phyloP scores from a whole-genome alignment of 805 yeast species.

The Yamadazyma akitaensis region DNA sequence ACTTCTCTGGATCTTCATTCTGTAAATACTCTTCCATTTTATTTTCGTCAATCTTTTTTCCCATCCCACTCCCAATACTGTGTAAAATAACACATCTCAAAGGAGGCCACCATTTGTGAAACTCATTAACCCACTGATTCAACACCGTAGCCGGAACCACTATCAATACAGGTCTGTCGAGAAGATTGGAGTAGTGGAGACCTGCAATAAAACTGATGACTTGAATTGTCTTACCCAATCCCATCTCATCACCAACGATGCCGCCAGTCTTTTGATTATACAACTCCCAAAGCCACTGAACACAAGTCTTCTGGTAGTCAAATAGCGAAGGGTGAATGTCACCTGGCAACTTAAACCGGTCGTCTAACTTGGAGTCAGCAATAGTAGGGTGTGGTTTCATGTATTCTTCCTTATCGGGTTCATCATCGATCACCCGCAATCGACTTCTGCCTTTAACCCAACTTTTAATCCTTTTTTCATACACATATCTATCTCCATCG shows the following conservation, averaged over 20 bases:
- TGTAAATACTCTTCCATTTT: constrained; percentile 51
- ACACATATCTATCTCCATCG: constrained; percentile 5
- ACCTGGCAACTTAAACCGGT: constrained; percentile 76
- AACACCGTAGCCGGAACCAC: constrained; percentile 97
- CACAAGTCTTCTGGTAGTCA: constrained; percentile 94
- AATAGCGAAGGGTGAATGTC: constrained; percentile 84
- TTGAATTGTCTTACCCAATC: constrained; percentile 93
- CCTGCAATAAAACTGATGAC: constrained; percentile 89
- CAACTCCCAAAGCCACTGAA: constrained; percentile 97
- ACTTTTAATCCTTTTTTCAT: background rate
- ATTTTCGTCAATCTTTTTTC: constrained; percentile 36
- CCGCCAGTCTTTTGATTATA: constrained; percentile 89
- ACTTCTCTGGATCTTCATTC: constrained; percentile 34
- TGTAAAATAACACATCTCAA: constrained; percentile 81
- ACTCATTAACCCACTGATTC: constrained; percentile 95
- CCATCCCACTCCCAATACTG: constrained; percentile 89
- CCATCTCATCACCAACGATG: constrained; percentile 97
- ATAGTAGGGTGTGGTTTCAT: constrained; percentile 69
- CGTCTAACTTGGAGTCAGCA: constrained; percentile 72
- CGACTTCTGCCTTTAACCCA: constrained; percentile 12
- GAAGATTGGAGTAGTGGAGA: constrained; percentile 71
- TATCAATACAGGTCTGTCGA: constrained; percentile 74
- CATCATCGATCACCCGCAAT: constrained; percentile 8
- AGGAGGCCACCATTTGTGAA: constrained; percentile 98
- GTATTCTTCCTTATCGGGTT: constrained; percentile 53